Base-by-base conservation (phyloP, 2,329 filamentous ascomycete species). In the Fusarium bactridioides region DNA sequence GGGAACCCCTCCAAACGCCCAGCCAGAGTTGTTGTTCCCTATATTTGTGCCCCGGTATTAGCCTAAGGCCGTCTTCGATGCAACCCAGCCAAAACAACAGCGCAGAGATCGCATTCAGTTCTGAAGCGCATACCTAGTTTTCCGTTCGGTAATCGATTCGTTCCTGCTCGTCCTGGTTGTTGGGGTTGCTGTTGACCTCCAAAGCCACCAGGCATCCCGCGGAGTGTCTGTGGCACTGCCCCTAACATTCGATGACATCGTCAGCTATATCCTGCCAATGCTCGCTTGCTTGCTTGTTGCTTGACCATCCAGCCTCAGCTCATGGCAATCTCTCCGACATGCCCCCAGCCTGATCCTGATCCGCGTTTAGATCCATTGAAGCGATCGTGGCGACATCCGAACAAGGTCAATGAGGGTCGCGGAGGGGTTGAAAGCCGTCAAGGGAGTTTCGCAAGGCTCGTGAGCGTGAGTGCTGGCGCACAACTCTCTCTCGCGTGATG, bases 1-100 rank as follows among this genome's bases (percentile, higher is more conserved):
- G 31, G 89, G 88, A 76, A 90, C 84, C 64, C 86, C 86, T 69
- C 88, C 87, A 82, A 91, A 91, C 18, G 87, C 87, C 90, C 90
- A 92, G 69, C 88, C 88, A 66, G 85, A 83, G 61, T 81, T 84
- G 74, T 86, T 89, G 77, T 84, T 86, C 75, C 82, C 86, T 84
- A 80, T 77, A 61, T 76, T 74, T 68, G 50, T 62, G 43, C 64
- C 60, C 59, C 40, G 47, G 40, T 65, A 75, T 79, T 72, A 78
- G 77, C 73, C 61, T 56, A 55, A 64, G 64, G 58, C 44, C 44
- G 40, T 51, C 44, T 40, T 51, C 44, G 54, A 54, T 64, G 54
- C 61, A 57, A 53, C 59, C 33, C 55, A 61, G 47, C 47, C 62
- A 65, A 65, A 66, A 44, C 54, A 44, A 25, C 23, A 57, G 58